phyloP scores from a whole-genome alignment of 768 basidiomycete species.

The Butyriboletus loyo region DNA sequence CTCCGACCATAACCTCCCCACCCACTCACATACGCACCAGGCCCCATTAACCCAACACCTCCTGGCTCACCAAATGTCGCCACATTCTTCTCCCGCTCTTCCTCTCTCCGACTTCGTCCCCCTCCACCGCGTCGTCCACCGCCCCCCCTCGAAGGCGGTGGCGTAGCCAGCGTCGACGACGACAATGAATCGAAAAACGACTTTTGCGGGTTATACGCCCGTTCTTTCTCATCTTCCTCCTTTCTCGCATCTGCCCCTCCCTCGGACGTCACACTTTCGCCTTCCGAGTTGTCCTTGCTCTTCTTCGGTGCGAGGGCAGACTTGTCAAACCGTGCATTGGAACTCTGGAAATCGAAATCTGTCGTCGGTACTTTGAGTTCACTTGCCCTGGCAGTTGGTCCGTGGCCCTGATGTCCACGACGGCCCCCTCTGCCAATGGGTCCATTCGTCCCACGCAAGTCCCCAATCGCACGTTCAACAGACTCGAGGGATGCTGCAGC shows the following conservation, averaged over 20 bases:
- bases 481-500: conserved; percentile 75
- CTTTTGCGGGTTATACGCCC: conserved; percentile 70
- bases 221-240: conserved; percentile 38
- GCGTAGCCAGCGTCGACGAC: conserved; percentile 42
- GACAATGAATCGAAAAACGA: conserved; percentile 79
- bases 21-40: conserved; percentile 74
- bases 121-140: conserved; percentile 43
- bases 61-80: conserved; percentile 88
- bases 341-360: conserved; percentile 79
- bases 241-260: conserved; percentile 27
- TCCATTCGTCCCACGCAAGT: conserved; percentile 41
- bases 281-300: conserved; percentile 28
- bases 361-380: conserved; percentile 61
- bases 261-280: conserved; percentile 32
- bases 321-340: conserved; percentile 83
- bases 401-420: conserved; percentile 30
- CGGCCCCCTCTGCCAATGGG: conserved; percentile 41
- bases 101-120: conserved; percentile 72
- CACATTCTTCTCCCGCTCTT: conserved; percentile 80
- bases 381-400: conserved; percentile 27
- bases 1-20: conserved; percentile 69
- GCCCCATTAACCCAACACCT: conserved; percentile 72
- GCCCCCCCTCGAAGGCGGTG: conserved; percentile 35
- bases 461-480: conserved; percentile 56
- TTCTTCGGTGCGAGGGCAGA: conserved; percentile 45